Conservation (phyloP, 2,329 filamentous ascomycete species). For the Fusarium illudens region DNA sequence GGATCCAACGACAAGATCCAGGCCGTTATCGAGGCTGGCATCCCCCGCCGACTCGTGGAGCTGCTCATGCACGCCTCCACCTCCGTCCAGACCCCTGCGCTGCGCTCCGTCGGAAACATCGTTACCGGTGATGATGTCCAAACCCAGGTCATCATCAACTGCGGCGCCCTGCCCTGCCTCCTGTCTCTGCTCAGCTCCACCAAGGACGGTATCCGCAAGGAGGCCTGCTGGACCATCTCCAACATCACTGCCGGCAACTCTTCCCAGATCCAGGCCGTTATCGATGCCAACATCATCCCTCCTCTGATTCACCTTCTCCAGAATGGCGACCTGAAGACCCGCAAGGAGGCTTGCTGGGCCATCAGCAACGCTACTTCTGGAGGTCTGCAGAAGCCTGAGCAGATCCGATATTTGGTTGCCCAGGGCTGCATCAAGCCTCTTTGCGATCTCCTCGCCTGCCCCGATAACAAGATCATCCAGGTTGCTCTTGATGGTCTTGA, state of each 20-base stretch:
- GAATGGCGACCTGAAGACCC: constrained; percentile 98
- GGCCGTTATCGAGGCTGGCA: constrained; percentile 97
- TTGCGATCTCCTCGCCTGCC: constrained; percentile 93
- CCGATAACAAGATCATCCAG: constrained; percentile 99
- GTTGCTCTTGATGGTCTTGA: constrained; percentile 96
- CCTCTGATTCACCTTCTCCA: constrained; percentile 95
- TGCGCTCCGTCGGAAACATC: constrained; percentile 97
- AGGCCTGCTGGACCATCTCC: constrained; percentile 99
- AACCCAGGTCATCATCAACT: constrained; percentile 99
- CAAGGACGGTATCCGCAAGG: constrained; percentile 98
- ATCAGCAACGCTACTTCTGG: constrained; percentile 98
- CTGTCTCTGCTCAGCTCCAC: constrained; percentile 93
- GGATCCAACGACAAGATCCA: constrained; percentile 99
- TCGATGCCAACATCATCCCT: constrained; percentile 96
- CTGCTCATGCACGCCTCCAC: constrained; percentile 98
- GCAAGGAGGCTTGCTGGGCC: constrained; percentile 99
- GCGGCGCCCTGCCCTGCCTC: constrained; percentile 90
- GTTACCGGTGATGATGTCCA: constrained; percentile 98
- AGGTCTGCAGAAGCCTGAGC: constrained; percentile 97
- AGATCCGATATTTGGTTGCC: constrained; percentile 93
- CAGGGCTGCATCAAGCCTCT: constrained; percentile 98
- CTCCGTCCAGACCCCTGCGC: constrained; percentile 95
- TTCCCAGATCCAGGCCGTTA: constrained; percentile 94
- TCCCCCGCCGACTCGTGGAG: constrained; percentile 94
- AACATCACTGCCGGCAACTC: constrained; percentile 99